phyloP scores from a whole-genome alignment of 108 stramenopile genomes.

The Conticribra guillardii region DNA sequence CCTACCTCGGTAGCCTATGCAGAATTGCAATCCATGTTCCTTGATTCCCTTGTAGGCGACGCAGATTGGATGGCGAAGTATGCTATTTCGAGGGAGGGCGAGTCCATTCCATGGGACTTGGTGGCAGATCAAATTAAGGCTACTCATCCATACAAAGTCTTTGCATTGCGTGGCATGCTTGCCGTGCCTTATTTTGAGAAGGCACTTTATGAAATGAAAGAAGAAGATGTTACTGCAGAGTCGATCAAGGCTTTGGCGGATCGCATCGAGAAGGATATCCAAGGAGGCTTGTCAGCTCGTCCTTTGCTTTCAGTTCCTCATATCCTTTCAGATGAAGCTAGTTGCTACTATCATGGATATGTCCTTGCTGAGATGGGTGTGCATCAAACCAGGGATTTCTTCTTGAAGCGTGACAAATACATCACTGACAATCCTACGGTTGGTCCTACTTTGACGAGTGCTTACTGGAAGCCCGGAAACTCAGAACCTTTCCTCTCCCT shows the following conservation, averaged over 20 bases:
- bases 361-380: constrained; percentile 81
- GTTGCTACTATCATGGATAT: constrained; percentile 71
- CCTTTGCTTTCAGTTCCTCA: constrained; percentile 73
- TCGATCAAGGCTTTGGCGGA: constrained; percentile 62
- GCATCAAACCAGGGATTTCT: constrained; percentile 73
- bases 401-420: constrained; percentile 61
- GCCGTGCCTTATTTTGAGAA: constrained; percentile 78
- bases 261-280: constrained; percentile 63
- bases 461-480: constrained; percentile 76
- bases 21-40: constrained; percentile 74
- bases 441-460: constrained; percentile 58
- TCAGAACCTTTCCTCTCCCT: constrained; percentile 66
- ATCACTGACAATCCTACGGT: constrained; percentile 77
- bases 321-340: constrained; percentile 73
- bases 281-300: constrained; percentile 67
- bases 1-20: constrained; percentile 77
- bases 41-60: constrained; percentile 72
- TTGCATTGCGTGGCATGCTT: constrained; percentile 64
- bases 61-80: constrained; percentile 77
- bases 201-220: constrained; percentile 73
- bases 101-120: constrained; percentile 66
- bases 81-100: constrained; percentile 54
- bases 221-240: constrained; percentile 64
- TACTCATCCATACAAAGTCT: constrained; percentile 70
- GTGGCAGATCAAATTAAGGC: constrained; percentile 67